Percentiles rank a stretch among this genome's conserved stretches.
Conservation (phyloP, 768 basidiomycete species). For the Mycena rebaudengoi region DNA sequence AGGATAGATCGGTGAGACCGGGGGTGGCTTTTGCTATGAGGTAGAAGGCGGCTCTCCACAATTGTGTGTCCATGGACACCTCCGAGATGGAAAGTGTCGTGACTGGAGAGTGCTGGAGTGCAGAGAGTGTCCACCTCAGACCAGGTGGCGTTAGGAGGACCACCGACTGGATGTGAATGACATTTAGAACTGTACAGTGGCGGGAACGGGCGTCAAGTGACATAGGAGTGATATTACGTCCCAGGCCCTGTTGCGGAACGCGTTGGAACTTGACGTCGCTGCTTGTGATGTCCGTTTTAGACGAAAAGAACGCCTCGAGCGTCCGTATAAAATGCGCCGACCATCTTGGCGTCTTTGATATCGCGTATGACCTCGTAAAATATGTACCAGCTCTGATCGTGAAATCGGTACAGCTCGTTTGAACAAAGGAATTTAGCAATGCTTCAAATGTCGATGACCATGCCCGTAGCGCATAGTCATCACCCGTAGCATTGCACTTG, state of each 20-base stretch:
- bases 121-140: slow-evolving; percentile 25
- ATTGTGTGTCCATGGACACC: slow-evolving; percentile 16
- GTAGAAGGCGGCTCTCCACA: slow-evolving; percentile 13
- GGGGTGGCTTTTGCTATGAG: slow-evolving; percentile 21
- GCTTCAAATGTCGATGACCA: slow-evolving; percentile 15
- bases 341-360: background rate
- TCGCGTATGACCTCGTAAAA: slow-evolving; percentile 14
- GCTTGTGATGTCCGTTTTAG: background rate
- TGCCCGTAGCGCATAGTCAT: slow-evolving; percentile 22
- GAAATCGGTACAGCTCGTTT: slow-evolving; percentile 17
- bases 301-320: background rate
- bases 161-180: slow-evolving; percentile 25
- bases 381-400: slow-evolving; percentile 24
- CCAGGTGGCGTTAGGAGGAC: slow-evolving; percentile 23
- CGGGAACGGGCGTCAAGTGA: slow-evolving; percentile 2
- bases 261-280: slow-evolving; percentile 19
- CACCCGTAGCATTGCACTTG: slow-evolving; percentile 20
- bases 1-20: slow-evolving; percentile 7
- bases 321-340: background rate
- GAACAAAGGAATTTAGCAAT: slow-evolving; percentile 17
- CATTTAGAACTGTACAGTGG: slow-evolving; percentile 12
- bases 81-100: slow-evolving; percentile 19
- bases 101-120: slow-evolving; percentile 9
- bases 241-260: slow-evolving; percentile 6
- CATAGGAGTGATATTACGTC: background rate